phyloP scores from a whole-genome alignment of 192 early-diverging fungal genomes.

The Umbelopsis vinacea region DNA sequence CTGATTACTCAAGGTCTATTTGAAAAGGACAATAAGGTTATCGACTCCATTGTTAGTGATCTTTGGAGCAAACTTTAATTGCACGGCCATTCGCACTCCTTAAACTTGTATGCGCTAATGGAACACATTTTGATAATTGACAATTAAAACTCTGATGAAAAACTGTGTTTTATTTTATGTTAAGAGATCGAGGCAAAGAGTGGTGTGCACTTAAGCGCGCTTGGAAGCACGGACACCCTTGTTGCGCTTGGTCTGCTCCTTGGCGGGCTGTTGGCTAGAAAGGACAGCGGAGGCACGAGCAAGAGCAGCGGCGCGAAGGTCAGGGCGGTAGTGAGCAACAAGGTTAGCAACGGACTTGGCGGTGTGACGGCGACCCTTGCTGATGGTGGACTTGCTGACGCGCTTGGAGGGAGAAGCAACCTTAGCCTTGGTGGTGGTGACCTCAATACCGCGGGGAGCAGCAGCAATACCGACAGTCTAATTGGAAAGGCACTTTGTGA shows the following conservation, averaged over 20 bases:
- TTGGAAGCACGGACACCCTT: conserved; percentile 64
- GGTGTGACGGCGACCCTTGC: conserved; percentile 65
- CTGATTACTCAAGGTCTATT: conserved; percentile 39
- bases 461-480: conserved; percentile 65
- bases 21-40: background rate
- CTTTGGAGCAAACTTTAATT: conserved; percentile 15
- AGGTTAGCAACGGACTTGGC: conserved; percentile 69
- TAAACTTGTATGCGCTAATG: too few relatives aligned
- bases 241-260: conserved; percentile 60
- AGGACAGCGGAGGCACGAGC: conserved; percentile 72
- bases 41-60: conserved; percentile 9
- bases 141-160: background rate
- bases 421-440: conserved; percentile 64
- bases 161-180: conserved; percentile 18
- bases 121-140: background rate
- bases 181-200: conserved; percentile 8
- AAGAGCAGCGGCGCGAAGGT: conserved; percentile 73
- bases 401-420: conserved; percentile 59
- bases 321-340: conserved; percentile 71
- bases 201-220: conserved; percentile 33
- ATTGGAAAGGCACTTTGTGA: background rate
- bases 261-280: conserved; percentile 63
- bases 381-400: conserved; percentile 55
- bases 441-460: conserved; percentile 66
- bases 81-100: background rate